A percentile compares a stretch with the other conserved stretches of the same genome.
These are phyloP conservation scores for Phlebiopsis flavidoalba DNA, from an alignment of 768 basidiomycete species.

Conservation along the genomic window DNA sequence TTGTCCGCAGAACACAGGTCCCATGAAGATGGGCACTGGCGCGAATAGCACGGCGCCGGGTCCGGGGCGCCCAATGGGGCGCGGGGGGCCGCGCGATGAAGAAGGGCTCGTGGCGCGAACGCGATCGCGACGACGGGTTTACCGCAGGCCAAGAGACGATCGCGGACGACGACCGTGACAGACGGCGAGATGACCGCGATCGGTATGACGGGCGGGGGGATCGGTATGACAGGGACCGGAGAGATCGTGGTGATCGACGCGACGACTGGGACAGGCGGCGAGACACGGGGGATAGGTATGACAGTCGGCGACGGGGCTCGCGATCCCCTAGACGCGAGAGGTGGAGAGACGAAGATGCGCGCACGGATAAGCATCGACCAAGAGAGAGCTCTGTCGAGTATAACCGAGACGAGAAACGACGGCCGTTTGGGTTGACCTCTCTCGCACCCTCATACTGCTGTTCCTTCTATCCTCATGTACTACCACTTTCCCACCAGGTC, in stretches of 20 bases:
- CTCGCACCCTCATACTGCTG: not conserved
- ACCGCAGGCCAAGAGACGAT: conserved; percentile 18
- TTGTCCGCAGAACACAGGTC: conserved; percentile 30
- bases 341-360: conserved; percentile 16
- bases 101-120: conserved; percentile 8
- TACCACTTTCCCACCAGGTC: not conserved
- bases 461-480: not conserved
- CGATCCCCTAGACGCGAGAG: conserved; percentile 17
- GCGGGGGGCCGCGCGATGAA: conserved; percentile 16
- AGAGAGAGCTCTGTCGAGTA: conserved; percentile 24
- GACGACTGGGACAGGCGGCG: conserved; percentile 15
- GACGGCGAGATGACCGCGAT: conserved; percentile 11
- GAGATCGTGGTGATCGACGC: conserved; percentile 1
- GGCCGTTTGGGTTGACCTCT: conserved; percentile 25
- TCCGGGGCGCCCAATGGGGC: conserved; percentile 22
- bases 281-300: conserved; percentile 9
- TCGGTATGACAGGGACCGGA: not conserved
- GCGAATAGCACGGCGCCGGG: conserved; percentile 24
- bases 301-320: not conserved
- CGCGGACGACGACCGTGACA: conserved; percentile 15
- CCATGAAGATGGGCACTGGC: conserved; percentile 25
- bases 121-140: conserved; percentile 14
- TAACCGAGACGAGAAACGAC: conserved; percentile 28
- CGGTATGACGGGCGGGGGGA: not conserved
- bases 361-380: conserved; percentile 19